Base-by-base conservation (phyloP, 805 yeast species). In the Ogataea thermomethanolica region DNA sequence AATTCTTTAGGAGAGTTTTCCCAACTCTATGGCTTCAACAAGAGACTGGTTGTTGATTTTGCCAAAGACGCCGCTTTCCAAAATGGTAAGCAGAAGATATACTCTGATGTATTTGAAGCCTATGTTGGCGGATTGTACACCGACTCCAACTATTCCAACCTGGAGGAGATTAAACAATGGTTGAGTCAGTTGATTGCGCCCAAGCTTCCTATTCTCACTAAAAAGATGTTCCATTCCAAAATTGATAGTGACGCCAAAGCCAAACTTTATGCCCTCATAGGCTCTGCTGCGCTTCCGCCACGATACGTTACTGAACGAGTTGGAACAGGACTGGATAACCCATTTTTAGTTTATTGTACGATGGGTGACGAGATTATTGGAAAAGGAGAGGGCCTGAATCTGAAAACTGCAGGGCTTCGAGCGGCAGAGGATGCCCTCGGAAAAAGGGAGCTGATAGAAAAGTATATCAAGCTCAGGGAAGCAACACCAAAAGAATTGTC, bases 61-160 rank as follows among this genome's bases (percentile, higher is more conserved):
- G 43, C 36, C 21, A 77, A 75, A 41, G 75, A 67, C 24, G 58
- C 60, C 4, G 53, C 67, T 10, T 68, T 73, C 38, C 58, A 63
- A 22, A 65, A 67, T 25, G 85, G 86, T 7, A 77, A 73, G 43
- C 74, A 74, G 48, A 93, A 93, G 56, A 67, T 84, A 4, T 74
- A 74, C 54, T 96, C 98, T 0, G 99, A 91, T 68, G 79, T 84
- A 0, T 86, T 91, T 58, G 99, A 93, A 63, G 96, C 98, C 0
- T 91, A 91, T 51, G 72, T 93, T 33, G 98, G 96, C 6, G 99
- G 95, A 0, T 61, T 91, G 24, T 73, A 74, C 7, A 67, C 77
- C 15, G 95, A 85, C 47, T 39, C 53, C 8, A 66, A 74, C 29
- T 65, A 64, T 9, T 60, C 65, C 12, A 74, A 78, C 44, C 64